Conservation (phyloP, 164 flowering plant species). For the Cinnamomum micranthum region DNA sequence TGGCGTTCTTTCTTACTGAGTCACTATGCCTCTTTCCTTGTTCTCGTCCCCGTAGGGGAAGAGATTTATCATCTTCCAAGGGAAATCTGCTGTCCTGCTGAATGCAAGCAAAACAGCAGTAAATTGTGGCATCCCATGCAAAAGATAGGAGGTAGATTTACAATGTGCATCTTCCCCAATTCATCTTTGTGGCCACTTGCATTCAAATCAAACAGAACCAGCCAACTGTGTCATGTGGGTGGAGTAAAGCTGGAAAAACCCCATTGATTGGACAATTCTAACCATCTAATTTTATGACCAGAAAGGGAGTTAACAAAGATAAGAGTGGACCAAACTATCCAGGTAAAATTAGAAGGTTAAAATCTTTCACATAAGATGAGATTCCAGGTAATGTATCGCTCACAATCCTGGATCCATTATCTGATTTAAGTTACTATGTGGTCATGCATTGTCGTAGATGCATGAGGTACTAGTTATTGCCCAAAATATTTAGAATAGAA, state of each 20-base stretch:
- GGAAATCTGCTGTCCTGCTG: conserved; percentile 27
- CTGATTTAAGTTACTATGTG: no score
- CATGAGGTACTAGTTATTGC: no score
- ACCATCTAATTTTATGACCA: no score
- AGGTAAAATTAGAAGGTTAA: no score
- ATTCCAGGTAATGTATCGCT: no score
- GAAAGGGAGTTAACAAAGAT: no score
- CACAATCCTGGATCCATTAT: no score
- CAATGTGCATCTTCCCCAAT: background rate
- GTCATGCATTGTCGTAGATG: no score
- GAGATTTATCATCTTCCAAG: conserved; percentile 14
- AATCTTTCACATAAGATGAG: no score
- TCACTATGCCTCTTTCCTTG: conserved; percentile 25
- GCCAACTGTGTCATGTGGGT: background rate
- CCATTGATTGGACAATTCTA: background rate
- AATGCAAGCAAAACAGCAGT: background rate
- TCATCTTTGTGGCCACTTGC: background rate
- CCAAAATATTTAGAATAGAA: background rate
- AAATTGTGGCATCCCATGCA: background rate
- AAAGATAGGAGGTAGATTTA: background rate
- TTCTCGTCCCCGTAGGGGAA: conserved; percentile 12
- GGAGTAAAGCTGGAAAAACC: background rate
- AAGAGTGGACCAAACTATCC: no score
- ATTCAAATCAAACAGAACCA: no score
- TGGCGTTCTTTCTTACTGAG: conserved; percentile 25